Base-by-base conservation (phyloP, 257 asterid species). In the Solanum chmielewskii region DNA sequence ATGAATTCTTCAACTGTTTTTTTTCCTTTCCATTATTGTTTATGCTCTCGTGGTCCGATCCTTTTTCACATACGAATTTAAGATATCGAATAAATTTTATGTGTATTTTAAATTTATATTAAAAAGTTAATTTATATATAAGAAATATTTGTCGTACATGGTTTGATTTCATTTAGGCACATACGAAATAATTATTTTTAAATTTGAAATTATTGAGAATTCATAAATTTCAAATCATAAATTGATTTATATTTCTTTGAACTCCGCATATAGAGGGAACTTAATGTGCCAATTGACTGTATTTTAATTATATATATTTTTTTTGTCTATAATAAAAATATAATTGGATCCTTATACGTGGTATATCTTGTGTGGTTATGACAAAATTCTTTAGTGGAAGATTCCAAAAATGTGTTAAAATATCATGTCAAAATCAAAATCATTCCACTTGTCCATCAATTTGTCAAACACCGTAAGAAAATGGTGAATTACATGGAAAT, bases 171-270 rank as follows among this genome's bases (percentile, higher is more conserved):
- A 21, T 1, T 60, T 23, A 0, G 1, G 27, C 68, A 60, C 29
- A 60, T 60, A 23, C 10, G 2, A 60, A 21, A 2, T 21, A 4
- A 1, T 9, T 60, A 0, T 8, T 59, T 9, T 60, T 9, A 7
- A 59, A 20, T 21, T 60, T 60, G 0, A 21, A 3, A 60, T 23
- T 60, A 60, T 60, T 60, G 12, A 21, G 5, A 60, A 60, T 2
- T 60, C 3, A 60, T 9, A 23, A 23, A 60, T 2, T 60, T 60
- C 3, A 60, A 60, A 64, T n/a, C 1, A n/a, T n/a, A 13, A n/a
- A n/a, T 11, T 0, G 0, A 4, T 13, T 23, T 60, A 1, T 60
- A 2, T 2, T 60, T 60, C 11, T 21, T 0, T 21, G 1, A 15
- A 66, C 16, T 66, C 9, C 8, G 2, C 4, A 0, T 2, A 64